These are phyloP conservation scores for Blastomyces gilchristii DNA, from an alignment of 2,329 filamentous ascomycete genomes.

Conservation along the genomic window DNA sequence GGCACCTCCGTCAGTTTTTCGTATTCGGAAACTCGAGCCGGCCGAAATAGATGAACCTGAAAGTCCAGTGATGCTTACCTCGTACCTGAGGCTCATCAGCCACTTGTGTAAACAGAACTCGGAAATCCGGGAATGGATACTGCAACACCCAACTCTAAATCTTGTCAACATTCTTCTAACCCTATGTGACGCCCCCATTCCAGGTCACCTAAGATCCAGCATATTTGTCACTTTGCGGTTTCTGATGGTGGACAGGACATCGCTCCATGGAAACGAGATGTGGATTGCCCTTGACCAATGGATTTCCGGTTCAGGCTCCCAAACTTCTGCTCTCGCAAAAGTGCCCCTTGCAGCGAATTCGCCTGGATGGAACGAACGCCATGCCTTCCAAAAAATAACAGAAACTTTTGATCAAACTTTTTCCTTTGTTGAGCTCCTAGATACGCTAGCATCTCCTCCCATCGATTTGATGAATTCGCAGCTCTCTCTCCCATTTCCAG, in stretches of 20 bases:
- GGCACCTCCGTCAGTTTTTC: slow-evolving; percentile 45
- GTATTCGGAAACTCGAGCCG: slow-evolving; percentile 50
- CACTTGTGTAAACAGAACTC: slow-evolving; percentile 69
- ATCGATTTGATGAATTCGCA: slow-evolving; percentile 44
- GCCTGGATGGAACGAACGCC: slow-evolving; percentile 41
- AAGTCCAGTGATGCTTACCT: slow-evolving; percentile 91
- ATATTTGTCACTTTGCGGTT: slow-evolving; percentile 70
- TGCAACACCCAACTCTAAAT: slow-evolving; percentile 56
- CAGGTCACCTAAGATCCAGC: slow-evolving; percentile 67
- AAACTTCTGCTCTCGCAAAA: slow-evolving; percentile 38
- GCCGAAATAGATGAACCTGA: slow-evolving; percentile 80
- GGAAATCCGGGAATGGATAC: slow-evolving; percentile 61
- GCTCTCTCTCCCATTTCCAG: slow-evolving; percentile 75
- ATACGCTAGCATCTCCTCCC: slow-evolving; percentile 56
- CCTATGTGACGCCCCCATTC: slow-evolving; percentile 66
- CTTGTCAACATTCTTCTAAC: slow-evolving; percentile 66
- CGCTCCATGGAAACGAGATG: slow-evolving; percentile 57
- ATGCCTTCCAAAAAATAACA: slow-evolving; percentile 63
- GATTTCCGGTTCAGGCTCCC: slow-evolving; percentile 49
- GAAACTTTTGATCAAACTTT: slow-evolving; percentile 75
- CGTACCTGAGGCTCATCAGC: slow-evolving; percentile 78
- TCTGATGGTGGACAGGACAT: slow-evolving; percentile 63
- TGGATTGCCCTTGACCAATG: slow-evolving; percentile 75
- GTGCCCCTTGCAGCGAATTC: slow-evolving; percentile 34
- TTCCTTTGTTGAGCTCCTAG: slow-evolving; percentile 69